Base-by-base conservation (phyloP, 2,329 filamentous ascomycete species). In the Phialophora chinensis region DNA sequence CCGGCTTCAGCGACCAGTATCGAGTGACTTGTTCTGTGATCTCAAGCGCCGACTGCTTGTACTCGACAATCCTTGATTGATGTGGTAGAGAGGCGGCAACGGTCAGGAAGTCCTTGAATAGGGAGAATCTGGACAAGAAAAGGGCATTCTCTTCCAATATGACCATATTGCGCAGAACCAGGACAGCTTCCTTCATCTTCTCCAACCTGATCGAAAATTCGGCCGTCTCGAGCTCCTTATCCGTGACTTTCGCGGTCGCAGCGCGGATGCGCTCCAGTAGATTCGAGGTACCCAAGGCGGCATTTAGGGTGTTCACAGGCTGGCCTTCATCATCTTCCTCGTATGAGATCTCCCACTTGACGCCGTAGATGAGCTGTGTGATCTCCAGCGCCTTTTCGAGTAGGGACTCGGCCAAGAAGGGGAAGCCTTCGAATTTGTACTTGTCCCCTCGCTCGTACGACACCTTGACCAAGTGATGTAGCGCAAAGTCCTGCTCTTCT, bases 91-190 rank as follows among this genome's bases (percentile, higher is more conserved):
- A 91, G 53, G 97, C 82, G 27, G 92, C 84, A 69, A 98, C 91
- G 74, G 91, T 91, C 63, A 98, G 83, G 58, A 96, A 86, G 73
- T 97, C 93, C 74, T 90, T 90, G 47, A 96, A 82, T 0, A 92
- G 84, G 17, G 87, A 87, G 67, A 94, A 88, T 27, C 90, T 88
- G 4, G 92, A 86, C 73, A 96, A 85, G 76, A 93, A 95, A 27
- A 85, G 80, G 0, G 94, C 94, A 75, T 99, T 99, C 69, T 97
- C 93, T 25, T 89, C 87, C 23, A 97, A 83, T 78, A 96, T 91
- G n/a, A 93, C 90, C 93, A 99, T 97, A 77, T 99, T 99, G 60
- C 95, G 88, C 52, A 98, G 84, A 20, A 96, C 93, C 55, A 98
- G 82, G 23, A 90, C 89, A 1, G 95, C 93, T 78, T 98, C 93